Percentiles rank a stretch among this genome's conserved stretches.
Conservation (phyloP, 345 rosid genomes). For the Trapa bicornis region DNA sequence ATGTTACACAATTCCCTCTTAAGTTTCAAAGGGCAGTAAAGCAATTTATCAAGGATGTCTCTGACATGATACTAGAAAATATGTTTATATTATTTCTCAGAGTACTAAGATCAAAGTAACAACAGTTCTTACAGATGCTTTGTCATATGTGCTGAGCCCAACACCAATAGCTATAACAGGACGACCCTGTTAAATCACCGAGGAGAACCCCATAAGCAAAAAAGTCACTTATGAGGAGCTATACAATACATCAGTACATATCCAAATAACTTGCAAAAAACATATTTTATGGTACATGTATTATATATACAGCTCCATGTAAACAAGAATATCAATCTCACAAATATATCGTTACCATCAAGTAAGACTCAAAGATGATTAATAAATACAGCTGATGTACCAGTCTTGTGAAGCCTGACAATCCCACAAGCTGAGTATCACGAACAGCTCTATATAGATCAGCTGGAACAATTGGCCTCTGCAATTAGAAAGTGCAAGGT, state of each 20-base stretch:
- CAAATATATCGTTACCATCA: not conserved
- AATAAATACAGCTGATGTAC: constrained; percentile 18
- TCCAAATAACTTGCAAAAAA: not conserved
- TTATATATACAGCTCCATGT: not conserved
- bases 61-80: not conserved
- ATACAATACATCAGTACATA: not conserved
- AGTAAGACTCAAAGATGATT: not conserved
- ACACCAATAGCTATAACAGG: constrained; percentile 82
- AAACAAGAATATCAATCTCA: not conserved
- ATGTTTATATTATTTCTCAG: not conserved
- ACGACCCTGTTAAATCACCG: constrained; percentile 46
- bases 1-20: not conserved
- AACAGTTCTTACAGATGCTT: constrained; percentile 66
- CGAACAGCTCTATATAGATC: constrained; percentile 75
- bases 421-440: constrained; percentile 81
- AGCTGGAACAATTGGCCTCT: constrained; percentile 82
- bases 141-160: constrained; percentile 90
- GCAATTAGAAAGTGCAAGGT: constrained; percentile 8
- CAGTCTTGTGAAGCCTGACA: constrained; percentile 88
- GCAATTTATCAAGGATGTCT: not conserved
- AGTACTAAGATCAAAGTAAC: not conserved
- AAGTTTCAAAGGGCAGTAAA: not conserved
- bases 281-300: not conserved
- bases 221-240: not conserved
- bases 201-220: not conserved